Evolutionary conservation across 495 filamentous ascomycete genomes (phyloP), one percentile per base, ranked within the genome.

Genomic region (Echria macrotheca): DNA sequence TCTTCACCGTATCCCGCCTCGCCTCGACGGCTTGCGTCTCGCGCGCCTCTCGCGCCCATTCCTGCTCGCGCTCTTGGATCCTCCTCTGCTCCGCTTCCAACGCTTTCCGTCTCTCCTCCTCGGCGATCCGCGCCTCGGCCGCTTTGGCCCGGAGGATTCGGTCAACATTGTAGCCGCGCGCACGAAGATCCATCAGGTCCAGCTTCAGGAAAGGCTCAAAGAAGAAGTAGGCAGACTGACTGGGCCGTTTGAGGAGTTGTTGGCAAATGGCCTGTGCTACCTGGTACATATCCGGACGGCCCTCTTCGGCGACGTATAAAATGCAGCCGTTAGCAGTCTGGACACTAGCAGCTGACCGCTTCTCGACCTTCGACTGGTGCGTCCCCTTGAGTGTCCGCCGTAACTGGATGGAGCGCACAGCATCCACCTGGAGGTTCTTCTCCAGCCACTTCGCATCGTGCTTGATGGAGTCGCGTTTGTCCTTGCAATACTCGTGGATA

Each of bases 101-200:
- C 32, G 89, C 81, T 56, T 84, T 86, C 59, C 83, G 78, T 14
- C 86, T 78, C 52, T 86, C 79, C 56, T 88, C 83, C 55, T 96
- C 87, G 4, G 87, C 89, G 56, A 96, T 82, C 22, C 85, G 77
- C 11, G 86, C 84, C 61, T 97, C 90, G 5, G 84, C 84, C 9
- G 83, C 89, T 66, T 89, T 91, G 25, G 82, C 80, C 24, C 85
- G 80, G 15, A 99, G 73, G 57, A 97, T 95, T 12, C 93, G 82
- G 47, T 93, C 87, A 32, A 97, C 93, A 55, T 99, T 97, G 69
- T 93, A 96, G 3, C 93, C 93, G 49, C 90, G 86, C 18, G 75
- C 76, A 56, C 82, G 81, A 8, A 99, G 70, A 52, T 88, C 80
- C 29, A 83, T 71, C 9, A 99, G 70, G 52, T 87, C 85, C 44